phyloP scores from a whole-genome alignment of 257 asterid genomes.

The Rehmannia glutinosa region DNA sequence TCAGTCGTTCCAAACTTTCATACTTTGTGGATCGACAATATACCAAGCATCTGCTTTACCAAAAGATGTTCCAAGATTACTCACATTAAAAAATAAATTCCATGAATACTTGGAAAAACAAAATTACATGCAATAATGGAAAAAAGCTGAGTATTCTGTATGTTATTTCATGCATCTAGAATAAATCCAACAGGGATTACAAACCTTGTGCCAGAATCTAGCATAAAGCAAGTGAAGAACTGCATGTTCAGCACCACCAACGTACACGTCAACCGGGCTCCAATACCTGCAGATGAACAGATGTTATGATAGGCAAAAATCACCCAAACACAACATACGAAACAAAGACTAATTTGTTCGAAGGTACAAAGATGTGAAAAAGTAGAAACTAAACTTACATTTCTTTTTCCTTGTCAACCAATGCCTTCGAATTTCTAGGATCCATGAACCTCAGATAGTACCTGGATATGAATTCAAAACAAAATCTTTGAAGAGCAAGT shows the following conservation, averaged over 20 bases:
- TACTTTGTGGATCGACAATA: neutral
- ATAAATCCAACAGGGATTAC: constrained; percentile 1
- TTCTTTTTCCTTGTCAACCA: constrained; percentile 92
- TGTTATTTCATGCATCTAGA: neutral
- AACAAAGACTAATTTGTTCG: neutral
- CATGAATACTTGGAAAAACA: neutral
- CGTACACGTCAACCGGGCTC: constrained; percentile 98
- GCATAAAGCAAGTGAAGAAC: constrained; percentile 99
- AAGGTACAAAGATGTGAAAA: neutral
- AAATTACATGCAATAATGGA: neutral
- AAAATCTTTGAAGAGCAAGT: neutral
- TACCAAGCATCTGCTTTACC: neutral
- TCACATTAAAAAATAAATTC: neutral
- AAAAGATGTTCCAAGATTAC: constrained; percentile 6
- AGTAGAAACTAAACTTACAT: constrained; percentile 38
- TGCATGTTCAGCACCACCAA: constrained; percentile 99
- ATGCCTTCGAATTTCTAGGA: constrained; percentile 62
- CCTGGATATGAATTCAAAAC: constrained; percentile 42
- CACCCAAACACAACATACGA: constrained; percentile 5
- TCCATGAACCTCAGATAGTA: constrained; percentile 98
- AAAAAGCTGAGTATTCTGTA: neutral
- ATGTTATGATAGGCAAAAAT: constrained; percentile 6
- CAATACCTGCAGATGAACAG: constrained; percentile 61
- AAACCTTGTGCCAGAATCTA: constrained; percentile 99
- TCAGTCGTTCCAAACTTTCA: too few species aligned